Evolutionary conservation across 2,329 filamentous ascomycete genomes (phyloP).

Genomic region (Fusarium heterosporum): DNA sequence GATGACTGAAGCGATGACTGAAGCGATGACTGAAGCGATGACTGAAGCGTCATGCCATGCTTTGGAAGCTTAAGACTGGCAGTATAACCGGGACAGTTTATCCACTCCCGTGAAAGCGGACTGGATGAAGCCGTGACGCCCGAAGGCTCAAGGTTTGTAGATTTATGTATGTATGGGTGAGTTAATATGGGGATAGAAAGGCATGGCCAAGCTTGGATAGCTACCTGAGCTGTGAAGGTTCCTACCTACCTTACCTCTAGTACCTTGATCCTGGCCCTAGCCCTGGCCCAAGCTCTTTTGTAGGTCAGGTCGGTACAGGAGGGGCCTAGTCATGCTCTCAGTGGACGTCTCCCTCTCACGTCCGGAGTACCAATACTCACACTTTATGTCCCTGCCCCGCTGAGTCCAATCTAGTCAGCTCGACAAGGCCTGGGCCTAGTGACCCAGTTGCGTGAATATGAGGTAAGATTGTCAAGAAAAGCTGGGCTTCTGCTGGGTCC

Average conservation of each 20-base stretch:
- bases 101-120: constrained; percentile 31
- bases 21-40: constrained; percentile 3
- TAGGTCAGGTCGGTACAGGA: constrained; percentile 40
- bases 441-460: not conserved
- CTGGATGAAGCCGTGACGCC: constrained; percentile 8
- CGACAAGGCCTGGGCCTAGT: not conserved
- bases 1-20: too few relatives aligned
- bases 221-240: constrained; percentile 1
- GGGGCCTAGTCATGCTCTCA: constrained; percentile 19
- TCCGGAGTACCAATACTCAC: too few relatives aligned
- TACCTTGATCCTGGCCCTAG: not conserved
- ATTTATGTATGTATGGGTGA: constrained; percentile 4
- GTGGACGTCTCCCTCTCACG: not conserved
- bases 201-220: constrained; percentile 22
- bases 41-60: constrained; percentile 17
- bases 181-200: constrained; percentile 18
- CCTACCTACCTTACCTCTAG: not conserved
- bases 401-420: not conserved
- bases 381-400: not conserved
- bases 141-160: not conserved
- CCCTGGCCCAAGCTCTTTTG: constrained; percentile 36
- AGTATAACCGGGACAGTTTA: constrained; percentile 36
- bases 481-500: not conserved
- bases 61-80: constrained; percentile 1
- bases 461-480: constrained; percentile 9